Evolutionary conservation across 371 early-diverging fungal species (phyloP).

Genomic region (Globomyces sp.): DNA sequence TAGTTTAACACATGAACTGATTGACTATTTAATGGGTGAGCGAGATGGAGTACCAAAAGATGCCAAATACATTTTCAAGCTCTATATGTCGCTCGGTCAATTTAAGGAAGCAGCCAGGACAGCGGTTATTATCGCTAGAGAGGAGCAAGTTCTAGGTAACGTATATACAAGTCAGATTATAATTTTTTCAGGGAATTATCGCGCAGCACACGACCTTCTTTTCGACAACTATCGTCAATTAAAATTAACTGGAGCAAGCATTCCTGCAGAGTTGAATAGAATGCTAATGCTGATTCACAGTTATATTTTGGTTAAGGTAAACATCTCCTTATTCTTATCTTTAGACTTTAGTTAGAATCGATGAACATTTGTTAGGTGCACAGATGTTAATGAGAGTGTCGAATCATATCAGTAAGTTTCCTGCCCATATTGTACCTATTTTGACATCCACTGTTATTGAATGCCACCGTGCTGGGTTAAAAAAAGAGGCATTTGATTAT

Average conservation of each 20-base stretch:
- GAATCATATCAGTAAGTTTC: slow-evolving; percentile 47
- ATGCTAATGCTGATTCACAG: slow-evolving; percentile 57
- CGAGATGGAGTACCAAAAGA: slow-evolving; percentile 54
- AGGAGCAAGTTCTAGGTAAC: slow-evolving; percentile 48
- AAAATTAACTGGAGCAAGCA: slow-evolving; percentile 26
- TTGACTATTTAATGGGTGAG: slow-evolving; percentile 56
- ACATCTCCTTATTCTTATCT: not conserved
- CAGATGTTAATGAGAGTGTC: slow-evolving; percentile 53
- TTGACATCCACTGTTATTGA: slow-evolving; percentile 60
- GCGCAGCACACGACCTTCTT: slow-evolving; percentile 51
- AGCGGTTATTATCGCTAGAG: slow-evolving; percentile 53
- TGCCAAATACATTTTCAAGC: slow-evolving; percentile 55
- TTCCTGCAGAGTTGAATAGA: slow-evolving; percentile 49
- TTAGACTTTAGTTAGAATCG: slow-evolving; percentile 42
- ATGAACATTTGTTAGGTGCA: slow-evolving; percentile 48
- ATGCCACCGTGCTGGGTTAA: slow-evolving; percentile 47
- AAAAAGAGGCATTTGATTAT: slow-evolving; percentile 46
- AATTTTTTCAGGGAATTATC: slow-evolving; percentile 37
- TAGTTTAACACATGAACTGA: slow-evolving; percentile 47
- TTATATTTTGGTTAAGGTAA: slow-evolving; percentile 56
- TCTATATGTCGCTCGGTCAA: slow-evolving; percentile 53
- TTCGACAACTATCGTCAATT: slow-evolving; percentile 47
- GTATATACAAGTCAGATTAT: slow-evolving; percentile 1
- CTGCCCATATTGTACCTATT: slow-evolving; percentile 51
- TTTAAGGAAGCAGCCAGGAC: slow-evolving; percentile 53